These are phyloP conservation scores for Penicillium brevicompactum DNA, from an alignment of 2,329 filamentous ascomycete genomes.

Conservation along the genomic window DNA sequence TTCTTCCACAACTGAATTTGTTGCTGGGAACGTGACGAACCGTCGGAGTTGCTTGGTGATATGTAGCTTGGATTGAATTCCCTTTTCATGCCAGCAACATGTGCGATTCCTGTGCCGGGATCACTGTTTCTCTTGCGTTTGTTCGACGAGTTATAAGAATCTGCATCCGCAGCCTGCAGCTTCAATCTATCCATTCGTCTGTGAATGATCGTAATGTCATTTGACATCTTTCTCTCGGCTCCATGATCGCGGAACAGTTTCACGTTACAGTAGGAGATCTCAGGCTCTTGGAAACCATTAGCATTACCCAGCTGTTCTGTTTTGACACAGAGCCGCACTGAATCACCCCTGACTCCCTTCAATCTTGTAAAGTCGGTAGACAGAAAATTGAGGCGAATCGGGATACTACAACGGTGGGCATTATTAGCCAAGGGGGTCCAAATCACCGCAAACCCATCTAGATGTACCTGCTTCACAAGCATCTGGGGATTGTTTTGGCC, in stretches of 20 bases:
- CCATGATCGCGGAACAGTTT: constrained; percentile 93
- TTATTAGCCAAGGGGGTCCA: background rate
- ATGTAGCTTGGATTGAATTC: too few relatives aligned
- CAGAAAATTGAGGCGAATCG: constrained; percentile 88
- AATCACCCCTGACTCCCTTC: constrained; percentile 92
- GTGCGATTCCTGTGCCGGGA: background rate
- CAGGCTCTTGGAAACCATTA: constrained; percentile 79
- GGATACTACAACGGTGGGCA: background rate
- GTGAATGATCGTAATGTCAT: constrained; percentile 1
- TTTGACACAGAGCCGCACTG: constrained; percentile 37
- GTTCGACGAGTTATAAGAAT: background rate
- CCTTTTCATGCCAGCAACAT: background rate
- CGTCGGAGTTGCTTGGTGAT: background rate
- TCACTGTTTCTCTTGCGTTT: background rate
- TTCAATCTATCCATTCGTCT: constrained; percentile 5
- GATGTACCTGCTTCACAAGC: background rate
- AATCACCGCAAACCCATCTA: background rate
- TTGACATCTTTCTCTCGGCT: constrained; percentile 71
- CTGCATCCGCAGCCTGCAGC: background rate
- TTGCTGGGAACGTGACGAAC: background rate
- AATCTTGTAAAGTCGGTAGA: constrained; percentile 96
- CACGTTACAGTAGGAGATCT: constrained; percentile 84
- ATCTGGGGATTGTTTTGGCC: background rate
- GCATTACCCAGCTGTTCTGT: constrained; percentile 49
- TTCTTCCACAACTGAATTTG: background rate